A percentile compares a stretch with the other conserved stretches of the same genome.
Conservation (phyloP, 768 basidiomycete species). For the Panaeolus cyanescens region DNA sequence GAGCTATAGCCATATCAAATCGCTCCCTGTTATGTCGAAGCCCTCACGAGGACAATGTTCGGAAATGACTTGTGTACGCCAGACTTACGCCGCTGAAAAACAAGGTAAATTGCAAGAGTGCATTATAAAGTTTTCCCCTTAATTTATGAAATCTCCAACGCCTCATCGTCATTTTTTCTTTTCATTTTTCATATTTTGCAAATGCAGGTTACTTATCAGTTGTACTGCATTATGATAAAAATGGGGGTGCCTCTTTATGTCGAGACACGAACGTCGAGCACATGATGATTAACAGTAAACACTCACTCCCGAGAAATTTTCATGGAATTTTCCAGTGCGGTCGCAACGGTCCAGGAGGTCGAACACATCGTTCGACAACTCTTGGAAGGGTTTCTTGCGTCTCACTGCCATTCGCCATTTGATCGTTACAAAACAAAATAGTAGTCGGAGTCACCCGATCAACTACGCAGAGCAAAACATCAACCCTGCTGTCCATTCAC, state of each 20-base stretch:
- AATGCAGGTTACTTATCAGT: not conserved
- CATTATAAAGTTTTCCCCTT: not conserved
- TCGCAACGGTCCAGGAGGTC: too few species aligned
- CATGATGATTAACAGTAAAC: not conserved
- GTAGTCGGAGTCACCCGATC: not conserved
- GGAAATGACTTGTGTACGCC: not conserved
- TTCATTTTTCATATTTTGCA: too few species aligned
- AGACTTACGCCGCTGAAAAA: not conserved
- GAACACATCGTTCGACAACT: not conserved
- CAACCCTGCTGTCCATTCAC: not conserved
- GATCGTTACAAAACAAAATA: too few species aligned
- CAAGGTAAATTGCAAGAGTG: not conserved
- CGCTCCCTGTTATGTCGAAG: not conserved
- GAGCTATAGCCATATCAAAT: too few species aligned
- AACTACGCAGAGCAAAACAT: not conserved
- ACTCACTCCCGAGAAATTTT: not conserved
- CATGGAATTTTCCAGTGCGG: not conserved
- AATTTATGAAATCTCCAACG: not conserved
- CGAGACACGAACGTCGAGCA: not conserved
- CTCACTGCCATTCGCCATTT: not conserved
- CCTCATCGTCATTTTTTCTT: not conserved
- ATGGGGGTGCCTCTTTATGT: not conserved
- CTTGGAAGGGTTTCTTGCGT: not conserved
- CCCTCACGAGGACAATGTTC: not conserved
- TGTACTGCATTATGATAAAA: not conserved